Evolutionary conservation across 176 grass and related monocot genomes (phyloP).

Genomic region (Avena sativa): DNA sequence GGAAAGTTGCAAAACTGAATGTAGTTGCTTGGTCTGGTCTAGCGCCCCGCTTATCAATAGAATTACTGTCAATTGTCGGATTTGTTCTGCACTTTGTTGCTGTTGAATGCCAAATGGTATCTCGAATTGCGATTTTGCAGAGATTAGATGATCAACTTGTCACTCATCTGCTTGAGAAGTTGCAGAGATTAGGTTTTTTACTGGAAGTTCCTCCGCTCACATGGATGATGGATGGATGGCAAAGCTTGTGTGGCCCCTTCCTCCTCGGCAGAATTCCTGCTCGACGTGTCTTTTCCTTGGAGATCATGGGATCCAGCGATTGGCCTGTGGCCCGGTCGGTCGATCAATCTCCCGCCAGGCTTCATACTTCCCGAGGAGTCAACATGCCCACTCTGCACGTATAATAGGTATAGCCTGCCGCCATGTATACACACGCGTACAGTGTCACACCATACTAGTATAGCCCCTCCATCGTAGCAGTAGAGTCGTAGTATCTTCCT

Average conservation of each 20-base stretch:
- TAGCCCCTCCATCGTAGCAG: not conserved
- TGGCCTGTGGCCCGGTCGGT: not conserved
- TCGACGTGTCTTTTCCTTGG: conserved; percentile 48
- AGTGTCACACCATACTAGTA: not conserved
- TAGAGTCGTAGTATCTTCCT: conserved; percentile 33
- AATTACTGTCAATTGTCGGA: not conserved
- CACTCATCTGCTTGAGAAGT: not conserved
- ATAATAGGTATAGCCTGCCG: conserved; percentile 16
- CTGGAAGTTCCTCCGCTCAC: not conserved
- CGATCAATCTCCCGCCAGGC: conserved; percentile 4
- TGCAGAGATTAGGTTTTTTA: not conserved
- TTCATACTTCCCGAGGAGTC: conserved; percentile 56
- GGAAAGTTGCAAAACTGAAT: not conserved
- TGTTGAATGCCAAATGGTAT: not conserved
- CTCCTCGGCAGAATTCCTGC: conserved; percentile 27
- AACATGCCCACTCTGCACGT: not conserved
- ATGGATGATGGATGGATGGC: conserved; percentile 19
- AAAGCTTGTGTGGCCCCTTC: conserved; percentile 1
- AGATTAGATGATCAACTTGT: not conserved
- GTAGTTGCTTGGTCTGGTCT: not conserved
- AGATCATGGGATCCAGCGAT: conserved; percentile 40
- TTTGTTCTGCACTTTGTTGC: not conserved
- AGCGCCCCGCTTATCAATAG: not conserved
- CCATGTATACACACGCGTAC: not conserved
- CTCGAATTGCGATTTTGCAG: not conserved